Evolutionary conservation across 2,329 filamentous ascomycete species (phyloP).

Genomic region (Rosellinia necatrix): DNA sequence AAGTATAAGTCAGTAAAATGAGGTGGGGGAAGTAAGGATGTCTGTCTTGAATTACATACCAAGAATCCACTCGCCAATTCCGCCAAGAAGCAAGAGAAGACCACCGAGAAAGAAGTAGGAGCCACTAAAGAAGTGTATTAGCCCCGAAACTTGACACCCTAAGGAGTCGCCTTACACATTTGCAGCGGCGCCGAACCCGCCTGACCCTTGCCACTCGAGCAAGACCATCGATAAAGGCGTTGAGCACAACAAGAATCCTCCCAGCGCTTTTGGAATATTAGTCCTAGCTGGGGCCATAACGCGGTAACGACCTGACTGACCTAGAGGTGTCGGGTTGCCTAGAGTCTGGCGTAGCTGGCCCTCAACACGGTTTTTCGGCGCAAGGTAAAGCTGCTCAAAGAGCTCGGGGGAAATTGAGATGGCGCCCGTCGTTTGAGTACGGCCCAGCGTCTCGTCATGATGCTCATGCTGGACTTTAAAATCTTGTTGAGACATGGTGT

Average conservation of each 20-base stretch:
- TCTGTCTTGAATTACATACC: background rate
- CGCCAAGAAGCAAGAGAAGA: conserved; percentile 8
- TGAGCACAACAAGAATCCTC: conserved; percentile 6
- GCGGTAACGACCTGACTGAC: background rate
- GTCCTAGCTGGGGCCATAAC: background rate
- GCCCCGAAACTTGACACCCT: background rate
- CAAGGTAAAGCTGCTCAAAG: conserved; percentile 10
- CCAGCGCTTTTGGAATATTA: background rate
- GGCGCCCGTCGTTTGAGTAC: background rate
- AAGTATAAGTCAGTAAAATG: background rate
- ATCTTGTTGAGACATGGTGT: background rate
- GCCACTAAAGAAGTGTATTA: conserved; percentile 5
- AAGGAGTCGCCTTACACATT: conserved; percentile 8
- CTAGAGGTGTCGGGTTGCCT: conserved; percentile 9
- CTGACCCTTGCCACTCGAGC: conserved; percentile 7
- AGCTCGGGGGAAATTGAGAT: conserved; percentile 9
- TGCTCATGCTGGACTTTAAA: background rate
- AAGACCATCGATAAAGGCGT: conserved; percentile 8
- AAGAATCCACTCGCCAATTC: conserved; percentile 16
- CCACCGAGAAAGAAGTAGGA: conserved; percentile 7
- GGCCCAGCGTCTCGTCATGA: conserved; percentile 1
- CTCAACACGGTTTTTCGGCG: conserved; percentile 1
- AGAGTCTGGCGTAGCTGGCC: conserved; percentile 12
- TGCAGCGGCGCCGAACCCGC: conserved; percentile 3
- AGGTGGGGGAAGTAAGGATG: background rate